These are phyloP conservation scores for Monilinia vaccinii-corymbosi DNA, from an alignment of 2,329 filamentous ascomycete species.

Conservation along the genomic window DNA sequence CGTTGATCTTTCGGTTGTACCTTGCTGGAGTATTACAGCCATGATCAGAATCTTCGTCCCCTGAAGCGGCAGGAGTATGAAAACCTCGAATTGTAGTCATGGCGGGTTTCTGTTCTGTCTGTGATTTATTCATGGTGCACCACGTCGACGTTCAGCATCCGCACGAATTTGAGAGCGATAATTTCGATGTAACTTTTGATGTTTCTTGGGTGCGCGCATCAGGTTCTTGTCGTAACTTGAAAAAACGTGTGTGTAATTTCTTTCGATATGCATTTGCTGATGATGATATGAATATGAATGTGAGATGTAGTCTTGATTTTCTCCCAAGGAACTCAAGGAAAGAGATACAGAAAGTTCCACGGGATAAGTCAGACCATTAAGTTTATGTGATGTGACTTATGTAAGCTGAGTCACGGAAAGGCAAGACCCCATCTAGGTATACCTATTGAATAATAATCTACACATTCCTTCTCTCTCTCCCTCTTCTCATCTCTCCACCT, in stretches of 20 bases:
- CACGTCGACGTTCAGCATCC: conserved; percentile 30
- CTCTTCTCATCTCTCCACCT: background rate
- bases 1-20: conserved; percentile 28
- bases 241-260: conserved; percentile 15
- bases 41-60: conserved; percentile 46
- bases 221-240: conserved; percentile 17
- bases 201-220: conserved; percentile 28
- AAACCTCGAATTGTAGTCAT: conserved; percentile 29
- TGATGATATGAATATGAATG: background rate
- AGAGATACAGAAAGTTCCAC: background rate
- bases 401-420: background rate
- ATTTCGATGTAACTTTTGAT: conserved; percentile 28
- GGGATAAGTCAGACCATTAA: no score
- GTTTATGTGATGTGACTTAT: no score
- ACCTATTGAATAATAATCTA: no score
- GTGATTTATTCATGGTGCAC: conserved; percentile 21
- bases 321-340: background rate
- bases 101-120: conserved; percentile 19
- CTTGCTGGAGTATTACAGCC: conserved; percentile 33
- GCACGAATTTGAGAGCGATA: conserved; percentile 29
- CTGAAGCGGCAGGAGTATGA: conserved; percentile 35
- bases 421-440: no score
- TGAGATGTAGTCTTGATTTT: background rate
- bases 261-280: conserved; percentile 31
- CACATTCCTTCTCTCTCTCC: no score